Conservation (phyloP, 2,329 filamentous ascomycete genomes). For the Cadophora gregata region DNA sequence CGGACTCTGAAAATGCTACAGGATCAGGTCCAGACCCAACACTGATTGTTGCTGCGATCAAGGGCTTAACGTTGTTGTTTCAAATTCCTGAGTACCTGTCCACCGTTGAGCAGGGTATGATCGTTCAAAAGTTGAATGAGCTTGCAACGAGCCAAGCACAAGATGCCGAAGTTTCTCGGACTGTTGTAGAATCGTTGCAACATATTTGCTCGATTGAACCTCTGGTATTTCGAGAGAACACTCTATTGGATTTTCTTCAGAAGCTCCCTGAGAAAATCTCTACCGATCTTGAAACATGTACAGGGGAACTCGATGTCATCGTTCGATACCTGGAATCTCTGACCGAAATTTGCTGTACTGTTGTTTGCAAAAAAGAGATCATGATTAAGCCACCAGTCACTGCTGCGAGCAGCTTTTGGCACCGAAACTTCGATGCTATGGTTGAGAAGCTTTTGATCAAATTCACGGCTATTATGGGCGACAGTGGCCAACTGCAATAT, state of each 20-base stretch:
- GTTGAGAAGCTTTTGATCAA: slow-evolving; percentile 30
- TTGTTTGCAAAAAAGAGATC: slow-evolving; percentile 27
- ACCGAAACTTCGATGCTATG: slow-evolving; percentile 36
- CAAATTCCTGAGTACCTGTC: slow-evolving; percentile 37
- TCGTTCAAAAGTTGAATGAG: slow-evolving; percentile 37
- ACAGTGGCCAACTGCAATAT: slow-evolving; percentile 33
- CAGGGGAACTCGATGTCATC: slow-evolving; percentile 24
- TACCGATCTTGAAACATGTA: not conserved
- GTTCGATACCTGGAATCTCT: slow-evolving; percentile 34
- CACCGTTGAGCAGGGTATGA: slow-evolving; percentile 34
- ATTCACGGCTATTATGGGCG: slow-evolving; percentile 18
- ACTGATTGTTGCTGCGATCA: slow-evolving; percentile 34
- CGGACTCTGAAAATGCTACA: slow-evolving; percentile 8
- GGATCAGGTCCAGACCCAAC: slow-evolving; percentile 28
- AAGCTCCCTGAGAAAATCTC: slow-evolving; percentile 35
- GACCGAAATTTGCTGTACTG: slow-evolving; percentile 34
- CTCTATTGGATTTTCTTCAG: slow-evolving; percentile 36
- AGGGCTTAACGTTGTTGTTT: slow-evolving; percentile 38
- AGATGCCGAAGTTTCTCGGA: slow-evolving; percentile 29
- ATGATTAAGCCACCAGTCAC: slow-evolving; percentile 8
- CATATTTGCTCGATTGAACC: slow-evolving; percentile 37
- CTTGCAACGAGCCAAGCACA: slow-evolving; percentile 28
- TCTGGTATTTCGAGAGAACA: slow-evolving; percentile 35
- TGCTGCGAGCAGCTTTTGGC: slow-evolving; percentile 25
- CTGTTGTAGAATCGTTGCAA: slow-evolving; percentile 35